phyloP scores from a whole-genome alignment of 495 filamentous ascomycete genomes.

The Penicillium nucicola region DNA sequence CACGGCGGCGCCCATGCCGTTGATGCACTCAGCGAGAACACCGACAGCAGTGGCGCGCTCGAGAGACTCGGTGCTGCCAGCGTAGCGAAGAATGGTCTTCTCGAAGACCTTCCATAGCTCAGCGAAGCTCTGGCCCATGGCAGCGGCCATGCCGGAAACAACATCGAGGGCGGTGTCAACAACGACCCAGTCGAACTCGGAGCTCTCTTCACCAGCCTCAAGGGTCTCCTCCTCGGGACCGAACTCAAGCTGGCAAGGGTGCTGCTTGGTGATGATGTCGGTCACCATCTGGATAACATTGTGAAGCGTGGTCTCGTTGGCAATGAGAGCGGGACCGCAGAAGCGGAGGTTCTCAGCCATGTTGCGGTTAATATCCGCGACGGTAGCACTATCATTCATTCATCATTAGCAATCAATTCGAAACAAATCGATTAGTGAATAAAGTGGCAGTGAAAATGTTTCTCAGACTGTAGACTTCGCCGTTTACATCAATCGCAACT shows the following conservation, averaged over 20 bases:
- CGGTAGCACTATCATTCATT: slow-evolving; percentile 60
- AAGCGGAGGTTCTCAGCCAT: slow-evolving; percentile 89
- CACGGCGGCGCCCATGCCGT: slow-evolving; percentile 73
- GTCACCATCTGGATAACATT: slow-evolving; percentile 66
- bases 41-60: slow-evolving; percentile 89
- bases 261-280: slow-evolving; percentile 77
- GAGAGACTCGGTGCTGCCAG: slow-evolving; percentile 73
- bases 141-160: slow-evolving; percentile 74
- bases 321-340: slow-evolving; percentile 83
- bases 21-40: slow-evolving; percentile 87
- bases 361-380: slow-evolving; percentile 94
- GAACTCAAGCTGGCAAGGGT: slow-evolving; percentile 89
- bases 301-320: slow-evolving; percentile 58
- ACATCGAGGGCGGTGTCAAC: slow-evolving; percentile 93
- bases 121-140: slow-evolving; percentile 75
- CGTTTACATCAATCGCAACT: slow-evolving; percentile 84
- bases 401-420: slow-evolving; percentile 34
- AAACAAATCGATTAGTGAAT: not conserved
- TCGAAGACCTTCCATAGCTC: slow-evolving; percentile 93
- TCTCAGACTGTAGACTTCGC: slow-evolving; percentile 60
- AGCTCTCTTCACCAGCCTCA: slow-evolving; percentile 70
- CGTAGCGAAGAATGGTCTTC: slow-evolving; percentile 84
- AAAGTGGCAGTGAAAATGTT: slow-evolving; percentile 9
- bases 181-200: slow-evolving; percentile 96
- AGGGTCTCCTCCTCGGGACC: slow-evolving; percentile 71